These are phyloP conservation scores for Myxozyma neotropica DNA, from an alignment of 805 yeast species.

Conservation along the genomic window DNA sequence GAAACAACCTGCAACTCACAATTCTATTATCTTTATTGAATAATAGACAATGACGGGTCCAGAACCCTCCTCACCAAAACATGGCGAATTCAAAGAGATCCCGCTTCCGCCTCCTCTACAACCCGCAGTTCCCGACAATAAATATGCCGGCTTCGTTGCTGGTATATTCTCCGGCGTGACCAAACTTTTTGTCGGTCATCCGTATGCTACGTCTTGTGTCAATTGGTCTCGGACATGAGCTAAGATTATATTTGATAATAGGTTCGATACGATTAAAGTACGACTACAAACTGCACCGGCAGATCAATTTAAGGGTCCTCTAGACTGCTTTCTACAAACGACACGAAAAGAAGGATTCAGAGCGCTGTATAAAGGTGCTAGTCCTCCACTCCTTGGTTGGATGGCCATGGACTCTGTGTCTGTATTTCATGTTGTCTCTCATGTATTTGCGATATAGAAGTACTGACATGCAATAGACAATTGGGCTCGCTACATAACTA, in stretches of 20 bases:
- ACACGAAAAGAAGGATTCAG: constrained; percentile 69
- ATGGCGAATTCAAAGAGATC: constrained; percentile 10
- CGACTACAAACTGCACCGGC: constrained; percentile 76
- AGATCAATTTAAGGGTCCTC: constrained; percentile 73
- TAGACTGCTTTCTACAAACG: constrained; percentile 78
- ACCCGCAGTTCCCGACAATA: constrained; percentile 24
- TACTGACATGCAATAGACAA: constrained; percentile 48
- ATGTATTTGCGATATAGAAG: background rate
- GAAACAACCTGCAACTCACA: no score
- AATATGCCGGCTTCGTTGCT: constrained; percentile 68
- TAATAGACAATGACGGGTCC: background rate
- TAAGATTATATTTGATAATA: no score
- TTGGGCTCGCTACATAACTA: constrained; percentile 83
- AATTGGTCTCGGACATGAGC: no score
- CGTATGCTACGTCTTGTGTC: constrained; percentile 44
- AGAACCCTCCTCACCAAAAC: background rate
- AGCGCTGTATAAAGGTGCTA: constrained; percentile 87
- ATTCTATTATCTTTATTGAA: no score
- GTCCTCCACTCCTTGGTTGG: constrained; percentile 94
- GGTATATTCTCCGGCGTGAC: constrained; percentile 87
- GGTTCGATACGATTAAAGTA: constrained; percentile 84
- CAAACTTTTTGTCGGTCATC: constrained; percentile 89
- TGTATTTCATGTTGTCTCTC: background rate
- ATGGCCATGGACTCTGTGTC: constrained; percentile 83
- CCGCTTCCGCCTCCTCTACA: constrained; percentile 28